These are phyloP conservation scores for Magnaporthales sp. DNA, from an alignment of 2,329 filamentous ascomycete genomes.

Conservation along the genomic window DNA sequence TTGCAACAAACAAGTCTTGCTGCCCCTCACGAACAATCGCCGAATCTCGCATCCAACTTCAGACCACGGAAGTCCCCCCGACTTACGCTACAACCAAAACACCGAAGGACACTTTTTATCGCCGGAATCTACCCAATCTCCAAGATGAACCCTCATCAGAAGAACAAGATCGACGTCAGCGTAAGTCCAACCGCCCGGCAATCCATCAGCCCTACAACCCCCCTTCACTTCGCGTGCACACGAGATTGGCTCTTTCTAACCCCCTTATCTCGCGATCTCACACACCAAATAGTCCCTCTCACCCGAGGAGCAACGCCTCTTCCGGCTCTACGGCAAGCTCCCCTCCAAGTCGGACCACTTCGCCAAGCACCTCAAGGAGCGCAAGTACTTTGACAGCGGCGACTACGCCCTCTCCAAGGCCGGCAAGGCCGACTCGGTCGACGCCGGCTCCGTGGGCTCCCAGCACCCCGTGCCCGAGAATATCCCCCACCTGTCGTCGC, in stretches of 20 bases:
- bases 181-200: slow-evolving; percentile 46
- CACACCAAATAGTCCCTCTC: slow-evolving; percentile 65
- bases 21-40: not conserved
- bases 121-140: not conserved
- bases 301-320: slow-evolving; percentile 90
- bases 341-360: slow-evolving; percentile 93
- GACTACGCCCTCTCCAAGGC: slow-evolving; percentile 97
- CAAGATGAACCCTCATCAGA: slow-evolving; percentile 90
- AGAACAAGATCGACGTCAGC: slow-evolving; percentile 96
- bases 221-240: not conserved
- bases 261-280: not conserved
- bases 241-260: not conserved
- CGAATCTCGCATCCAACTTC: not conserved
- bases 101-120: not conserved
- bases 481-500: slow-evolving; percentile 79
- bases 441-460: slow-evolving; percentile 86
- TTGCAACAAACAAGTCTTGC: not conserved
- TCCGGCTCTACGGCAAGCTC: slow-evolving; percentile 95
- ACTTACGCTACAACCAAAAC: not conserved
- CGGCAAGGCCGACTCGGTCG: slow-evolving; percentile 89
- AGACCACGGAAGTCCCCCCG: not conserved
- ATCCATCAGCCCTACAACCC: not conserved
- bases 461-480: slow-evolving; percentile 93
- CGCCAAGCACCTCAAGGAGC: slow-evolving; percentile 97
- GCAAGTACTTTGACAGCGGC: slow-evolving; percentile 96